Conservation (phyloP, 768 basidiomycete genomes). For the Tricholoma hemisulphureum region DNA sequence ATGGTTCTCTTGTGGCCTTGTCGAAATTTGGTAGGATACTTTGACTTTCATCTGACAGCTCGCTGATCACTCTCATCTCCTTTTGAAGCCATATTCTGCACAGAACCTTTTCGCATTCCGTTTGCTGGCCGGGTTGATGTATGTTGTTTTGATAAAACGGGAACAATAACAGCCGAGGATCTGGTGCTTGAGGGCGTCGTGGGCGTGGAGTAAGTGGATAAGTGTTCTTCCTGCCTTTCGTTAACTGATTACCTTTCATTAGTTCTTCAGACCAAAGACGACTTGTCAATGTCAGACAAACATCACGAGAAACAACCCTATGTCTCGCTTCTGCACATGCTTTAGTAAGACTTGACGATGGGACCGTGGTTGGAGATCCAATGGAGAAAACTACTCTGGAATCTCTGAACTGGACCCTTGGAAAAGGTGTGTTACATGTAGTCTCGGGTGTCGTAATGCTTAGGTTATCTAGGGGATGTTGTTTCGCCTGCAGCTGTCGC, state of each 20-base stretch:
- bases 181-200: slow-evolving; percentile 92
- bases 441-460: not conserved
- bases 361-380: slow-evolving; percentile 91
- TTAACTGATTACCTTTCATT: slow-evolving; percentile 7
- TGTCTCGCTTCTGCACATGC: slow-evolving; percentile 96
- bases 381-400: slow-evolving; percentile 98
- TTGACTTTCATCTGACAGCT: not conserved
- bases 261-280: slow-evolving; percentile 61
- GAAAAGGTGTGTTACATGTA: slow-evolving; percentile 47
- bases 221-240: not conserved
- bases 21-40: slow-evolving; percentile 81
- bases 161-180: slow-evolving; percentile 96
- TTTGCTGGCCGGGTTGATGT: slow-evolving; percentile 94
- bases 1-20: slow-evolving; percentile 88
- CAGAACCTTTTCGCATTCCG: slow-evolving; percentile 98
- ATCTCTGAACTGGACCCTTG: slow-evolving; percentile 84
- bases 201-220: slow-evolving; percentile 76
- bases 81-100: slow-evolving; percentile 89
- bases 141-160: slow-evolving; percentile 99
- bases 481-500: slow-evolving; percentile 57
- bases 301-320: slow-evolving; percentile 73
- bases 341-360: slow-evolving; percentile 90
- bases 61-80: not conserved
- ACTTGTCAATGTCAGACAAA: slow-evolving; percentile 77
- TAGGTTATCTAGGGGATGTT: slow-evolving; percentile 52